Conservation (phyloP, 139 green algal genomes). For the Dunaliella primolecta region DNA sequence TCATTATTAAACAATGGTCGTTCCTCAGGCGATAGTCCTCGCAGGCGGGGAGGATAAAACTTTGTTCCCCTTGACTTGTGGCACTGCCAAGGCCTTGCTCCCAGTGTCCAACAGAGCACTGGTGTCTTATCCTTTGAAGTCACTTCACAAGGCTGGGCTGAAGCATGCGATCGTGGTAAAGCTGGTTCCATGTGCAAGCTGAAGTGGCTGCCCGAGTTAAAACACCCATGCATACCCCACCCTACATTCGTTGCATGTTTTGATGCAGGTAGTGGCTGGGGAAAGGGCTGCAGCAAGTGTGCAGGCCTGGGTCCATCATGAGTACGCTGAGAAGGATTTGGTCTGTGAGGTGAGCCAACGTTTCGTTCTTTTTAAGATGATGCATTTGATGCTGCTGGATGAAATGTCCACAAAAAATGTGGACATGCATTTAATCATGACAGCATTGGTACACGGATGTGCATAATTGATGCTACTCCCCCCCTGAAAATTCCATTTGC, state of each 20-base stretch:
- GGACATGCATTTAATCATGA: no score
- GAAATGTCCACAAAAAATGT: no score
- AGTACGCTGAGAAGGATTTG: constrained; percentile 41
- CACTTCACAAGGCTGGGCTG: constrained; percentile 62
- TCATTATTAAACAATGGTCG: no score
- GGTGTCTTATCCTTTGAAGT: constrained; percentile 68
- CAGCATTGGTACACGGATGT: no score
- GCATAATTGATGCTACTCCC: no score
- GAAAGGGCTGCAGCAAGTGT: constrained; percentile 48
- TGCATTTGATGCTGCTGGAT: no score
- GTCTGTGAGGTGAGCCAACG: constrained; percentile 54
- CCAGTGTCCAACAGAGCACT: constrained; percentile 71
- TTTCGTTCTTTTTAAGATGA: no score
- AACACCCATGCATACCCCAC: no score
- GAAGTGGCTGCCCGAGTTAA: background rate
- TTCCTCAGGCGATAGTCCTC: constrained; percentile 61
- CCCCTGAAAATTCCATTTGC: no score
- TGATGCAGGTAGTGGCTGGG: constrained; percentile 49
- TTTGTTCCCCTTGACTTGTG: constrained; percentile 62
- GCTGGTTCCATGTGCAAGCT: background rate
- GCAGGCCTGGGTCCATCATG: constrained; percentile 40
- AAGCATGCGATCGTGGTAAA: constrained; percentile 70
- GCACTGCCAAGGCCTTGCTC: constrained; percentile 67
- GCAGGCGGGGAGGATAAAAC: constrained; percentile 45
- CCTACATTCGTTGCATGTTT: background rate